These are phyloP conservation scores for Moesziomyces sp. DNA, from an alignment of 1,284 basidiomycete species.

Conservation along the genomic window DNA sequence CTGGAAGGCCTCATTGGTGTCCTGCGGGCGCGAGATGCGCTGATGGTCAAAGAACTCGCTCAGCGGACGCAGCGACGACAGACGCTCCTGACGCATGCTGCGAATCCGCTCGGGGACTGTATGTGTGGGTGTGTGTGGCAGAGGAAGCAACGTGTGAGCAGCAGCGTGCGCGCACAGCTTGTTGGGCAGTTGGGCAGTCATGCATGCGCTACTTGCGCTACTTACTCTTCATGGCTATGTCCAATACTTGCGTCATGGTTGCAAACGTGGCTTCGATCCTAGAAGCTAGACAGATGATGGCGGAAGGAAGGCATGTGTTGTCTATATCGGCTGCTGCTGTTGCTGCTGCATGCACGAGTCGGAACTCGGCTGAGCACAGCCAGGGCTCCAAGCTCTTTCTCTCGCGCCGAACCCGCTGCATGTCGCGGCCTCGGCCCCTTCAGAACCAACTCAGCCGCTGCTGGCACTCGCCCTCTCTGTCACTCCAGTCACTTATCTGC, in stretches of 20 bases:
- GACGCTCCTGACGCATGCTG: constrained; percentile 76
- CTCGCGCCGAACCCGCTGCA: no score
- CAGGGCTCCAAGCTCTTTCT: no score
- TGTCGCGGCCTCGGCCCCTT: no score
- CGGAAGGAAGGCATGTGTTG: background rate
- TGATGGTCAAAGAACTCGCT: constrained; percentile 80
- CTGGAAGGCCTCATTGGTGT: constrained; percentile 74
- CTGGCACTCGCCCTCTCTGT: background rate
- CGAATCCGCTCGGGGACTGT: constrained; percentile 58
- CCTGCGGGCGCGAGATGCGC: constrained; percentile 77
- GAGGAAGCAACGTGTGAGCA: background rate
- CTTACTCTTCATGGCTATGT: constrained; percentile 55
- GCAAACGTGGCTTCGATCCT: background rate
- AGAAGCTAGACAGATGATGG: background rate
- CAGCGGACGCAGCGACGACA: constrained; percentile 82
- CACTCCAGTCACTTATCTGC: no score
- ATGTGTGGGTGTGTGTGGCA: no score
- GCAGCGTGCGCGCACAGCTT: background rate
- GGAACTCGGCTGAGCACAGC: background rate
- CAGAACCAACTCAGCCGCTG: no score
- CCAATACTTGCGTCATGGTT: constrained; percentile 54
- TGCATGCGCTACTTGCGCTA: background rate
- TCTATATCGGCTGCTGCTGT: no score
- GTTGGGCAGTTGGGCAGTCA: background rate
- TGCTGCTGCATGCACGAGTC: background rate